Evolutionary conservation across 164 flowering plant species (phyloP), one percentile per base, ranked within the genome.

Genomic region (Piper longum): DNA sequence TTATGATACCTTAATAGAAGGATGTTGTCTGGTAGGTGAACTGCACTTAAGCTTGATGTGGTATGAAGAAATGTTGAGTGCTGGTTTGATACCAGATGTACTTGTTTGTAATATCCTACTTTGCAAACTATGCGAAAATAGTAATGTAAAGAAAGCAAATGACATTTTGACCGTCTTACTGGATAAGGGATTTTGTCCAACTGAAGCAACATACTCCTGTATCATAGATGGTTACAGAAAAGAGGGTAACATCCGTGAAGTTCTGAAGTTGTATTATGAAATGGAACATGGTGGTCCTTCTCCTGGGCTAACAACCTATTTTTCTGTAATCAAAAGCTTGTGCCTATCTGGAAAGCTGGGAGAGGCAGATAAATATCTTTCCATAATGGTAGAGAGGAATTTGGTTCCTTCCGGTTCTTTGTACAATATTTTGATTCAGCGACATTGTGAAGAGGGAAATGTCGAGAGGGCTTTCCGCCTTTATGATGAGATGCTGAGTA

Each of bases 251-350:
- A 41, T 74, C 19, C 73, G 79, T 18, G 83, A 81, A 66, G 79
- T 75, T 70, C 74, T 85, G 56, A 86, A 87, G 74, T 73, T 87
- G 63, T 89, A 77, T 54, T 73, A 86, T 74, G 98, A 92, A 73
- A 87, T 86, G 91, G 84, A 76, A 52, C 78, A 68, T 71, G 78
- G 72, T 54, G 76, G 74, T 7, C 61, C 80, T 11, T 60, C 79
- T 66, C 87, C 84, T 60, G 79, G 83, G 64, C 54, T 67, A 36
- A 54, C 59, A 64, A 70, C 65, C 43, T 83, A 80, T 55, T 59
- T 66, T 40, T 71, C 83, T 3, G 57, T 89, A 65, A 80, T 87
- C 54, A 65, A 62, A 55, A 62, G 74, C 64, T 65, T 85, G 19
- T 81, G 88, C 56, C 67, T 56, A 14, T 67, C 73, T 62, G 79